Evolutionary conservation across 1,284 basidiomycete species (phyloP).

Genomic region (Melampsora larici-populina): DNA sequence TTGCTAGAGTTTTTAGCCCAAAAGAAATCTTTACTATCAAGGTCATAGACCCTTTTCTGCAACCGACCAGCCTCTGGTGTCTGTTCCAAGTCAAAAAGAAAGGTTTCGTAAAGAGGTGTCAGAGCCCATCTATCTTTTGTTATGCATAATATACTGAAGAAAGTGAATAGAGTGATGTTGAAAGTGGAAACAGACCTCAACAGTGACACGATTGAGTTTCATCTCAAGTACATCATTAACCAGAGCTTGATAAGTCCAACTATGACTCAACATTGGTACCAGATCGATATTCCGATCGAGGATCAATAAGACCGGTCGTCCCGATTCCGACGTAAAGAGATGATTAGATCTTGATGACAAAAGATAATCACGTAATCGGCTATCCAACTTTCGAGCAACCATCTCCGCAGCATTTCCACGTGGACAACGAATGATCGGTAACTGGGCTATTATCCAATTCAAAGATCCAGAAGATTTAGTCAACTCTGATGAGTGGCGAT

Average conservation of each 20-base stretch:
- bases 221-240: conserved; percentile 97
- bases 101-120: conserved; percentile 8
- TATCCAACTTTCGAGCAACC: conserved; percentile 91
- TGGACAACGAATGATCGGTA: conserved; percentile 92
- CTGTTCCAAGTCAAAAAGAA: conserved; percentile 46
- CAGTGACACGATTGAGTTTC: conserved; percentile 90
- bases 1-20: conserved; percentile 95
- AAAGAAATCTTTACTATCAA: conserved; percentile 98
- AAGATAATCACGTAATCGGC: conserved; percentile 87
- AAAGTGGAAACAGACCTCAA: conserved; percentile 58
- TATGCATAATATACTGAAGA: not conserved
- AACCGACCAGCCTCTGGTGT: conserved; percentile 61
- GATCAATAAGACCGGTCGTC: conserved; percentile 72
- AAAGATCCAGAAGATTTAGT: conserved; percentile 21
- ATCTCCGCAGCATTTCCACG: conserved; percentile 97
- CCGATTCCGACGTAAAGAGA: conserved; percentile 36
- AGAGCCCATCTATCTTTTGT: not conserved
- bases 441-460: conserved; percentile 64
- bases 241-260: conserved; percentile 98
- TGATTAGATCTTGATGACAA: conserved; percentile 66
- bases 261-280: conserved; percentile 90
- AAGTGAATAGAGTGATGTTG: not conserved
- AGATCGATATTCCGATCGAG: conserved; percentile 94
- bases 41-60: conserved; percentile 85
- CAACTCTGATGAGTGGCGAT: not conserved